A percentile compares a stretch with the other conserved stretches of the same genome.
Evolutionary conservation across 2,329 filamentous ascomycete species (phyloP).

Genomic region (Pleoardoris graminearum): DNA sequence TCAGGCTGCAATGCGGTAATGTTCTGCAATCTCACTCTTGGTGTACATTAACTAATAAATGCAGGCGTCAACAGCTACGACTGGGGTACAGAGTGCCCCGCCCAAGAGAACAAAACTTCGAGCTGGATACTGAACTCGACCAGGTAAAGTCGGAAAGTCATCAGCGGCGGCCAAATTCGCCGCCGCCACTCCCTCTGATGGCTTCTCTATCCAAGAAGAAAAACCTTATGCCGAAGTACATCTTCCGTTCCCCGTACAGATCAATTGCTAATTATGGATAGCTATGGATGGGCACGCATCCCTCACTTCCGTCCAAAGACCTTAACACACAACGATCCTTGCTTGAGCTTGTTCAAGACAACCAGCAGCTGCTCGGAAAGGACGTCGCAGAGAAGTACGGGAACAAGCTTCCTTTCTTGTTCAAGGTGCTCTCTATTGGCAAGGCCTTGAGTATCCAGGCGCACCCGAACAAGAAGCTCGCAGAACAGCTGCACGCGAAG

Average conservation of each 20-base stretch:
- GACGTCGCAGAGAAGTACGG: slow-evolving; percentile 76
- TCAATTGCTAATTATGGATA: slow-evolving; percentile 47
- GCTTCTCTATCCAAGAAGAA: slow-evolving; percentile 77
- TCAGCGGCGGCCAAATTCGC: slow-evolving; percentile 91
- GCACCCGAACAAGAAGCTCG: slow-evolving; percentile 92
- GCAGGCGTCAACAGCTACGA: slow-evolving; percentile 97
- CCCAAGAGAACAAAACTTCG: slow-evolving; percentile 19
- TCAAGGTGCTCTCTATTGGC: slow-evolving; percentile 95
- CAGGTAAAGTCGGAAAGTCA: slow-evolving; percentile 81
- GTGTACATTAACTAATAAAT: slow-evolving; percentile 28
- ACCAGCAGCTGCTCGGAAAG: slow-evolving; percentile 76
- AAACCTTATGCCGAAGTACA: slow-evolving; percentile 91
- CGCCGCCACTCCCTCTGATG: slow-evolving; percentile 74
- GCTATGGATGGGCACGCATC: slow-evolving; percentile 99
- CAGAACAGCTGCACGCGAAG: slow-evolving; percentile 80
- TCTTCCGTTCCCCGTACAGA: not conserved
- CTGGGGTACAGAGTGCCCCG: slow-evolving; percentile 67
- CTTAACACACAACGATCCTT: slow-evolving; percentile 80
- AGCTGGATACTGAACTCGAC: slow-evolving; percentile 32
- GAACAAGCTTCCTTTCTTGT: slow-evolving; percentile 87
- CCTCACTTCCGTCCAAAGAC: slow-evolving; percentile 92
- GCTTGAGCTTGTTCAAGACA: slow-evolving; percentile 84
- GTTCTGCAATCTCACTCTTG: slow-evolving; percentile 10
- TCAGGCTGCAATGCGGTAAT: slow-evolving; percentile 77
- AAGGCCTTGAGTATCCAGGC: slow-evolving; percentile 98